Evolutionary conservation across 345 rosid species (phyloP).

Genomic region (Brassica cretica): DNA sequence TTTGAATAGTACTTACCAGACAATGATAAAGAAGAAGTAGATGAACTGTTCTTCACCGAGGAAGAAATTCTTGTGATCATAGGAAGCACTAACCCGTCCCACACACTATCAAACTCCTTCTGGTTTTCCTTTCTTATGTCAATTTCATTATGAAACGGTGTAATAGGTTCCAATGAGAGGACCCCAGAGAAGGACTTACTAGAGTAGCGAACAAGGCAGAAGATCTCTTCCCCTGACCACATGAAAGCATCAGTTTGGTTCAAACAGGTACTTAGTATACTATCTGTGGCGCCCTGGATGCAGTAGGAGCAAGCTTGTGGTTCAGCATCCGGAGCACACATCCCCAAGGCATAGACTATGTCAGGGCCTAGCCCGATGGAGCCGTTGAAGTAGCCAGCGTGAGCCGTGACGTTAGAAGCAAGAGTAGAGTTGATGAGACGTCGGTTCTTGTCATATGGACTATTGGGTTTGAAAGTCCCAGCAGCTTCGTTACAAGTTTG

Average conservation of each 20-base stretch:
- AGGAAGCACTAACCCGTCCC: slow-evolving; percentile 14
- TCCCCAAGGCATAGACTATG: slow-evolving; percentile 11
- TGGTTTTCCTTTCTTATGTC: neutral
- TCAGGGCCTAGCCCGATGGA: neutral
- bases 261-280: slow-evolving; percentile 20
- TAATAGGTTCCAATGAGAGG: neutral
- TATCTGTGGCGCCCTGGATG: slow-evolving; percentile 17
- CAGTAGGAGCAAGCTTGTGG: slow-evolving; percentile 30
- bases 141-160: neutral
- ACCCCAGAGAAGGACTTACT: slow-evolving; percentile 14
- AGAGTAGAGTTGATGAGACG: slow-evolving; percentile 20
- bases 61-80: neutral
- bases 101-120: slow-evolving; percentile 23
- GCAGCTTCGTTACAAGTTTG: neutral
- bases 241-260: slow-evolving; percentile 37
- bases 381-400: slow-evolving; percentile 7
- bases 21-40: slow-evolving; percentile 10
- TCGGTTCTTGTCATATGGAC: slow-evolving; percentile 34
- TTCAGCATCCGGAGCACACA: slow-evolving; percentile 19
- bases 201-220: slow-evolving; percentile 51
- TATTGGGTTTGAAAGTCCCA: slow-evolving; percentile 31
- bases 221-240: slow-evolving; percentile 28
- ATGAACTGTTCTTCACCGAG: slow-evolving; percentile 8
- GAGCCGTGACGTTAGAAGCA: slow-evolving; percentile 19
- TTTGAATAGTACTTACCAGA: slow-evolving; percentile 21